These are phyloP conservation scores for Penicillium bialowiezense DNA, from an alignment of 495 filamentous ascomycete genomes.

Conservation along the genomic window DNA sequence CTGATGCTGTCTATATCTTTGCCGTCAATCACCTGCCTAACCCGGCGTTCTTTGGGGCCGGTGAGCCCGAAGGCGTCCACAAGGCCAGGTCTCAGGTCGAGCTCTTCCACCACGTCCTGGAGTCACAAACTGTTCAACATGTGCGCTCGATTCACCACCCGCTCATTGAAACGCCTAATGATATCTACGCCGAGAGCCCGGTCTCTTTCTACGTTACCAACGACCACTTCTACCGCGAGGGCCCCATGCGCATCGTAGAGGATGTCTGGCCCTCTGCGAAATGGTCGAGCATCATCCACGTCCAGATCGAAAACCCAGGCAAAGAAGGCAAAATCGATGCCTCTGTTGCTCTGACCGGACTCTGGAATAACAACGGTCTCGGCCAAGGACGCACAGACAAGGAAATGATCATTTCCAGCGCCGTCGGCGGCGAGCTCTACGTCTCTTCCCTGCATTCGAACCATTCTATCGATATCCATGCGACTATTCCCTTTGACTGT, in stretches of 20 bases:
- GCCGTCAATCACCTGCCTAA: slow-evolving; percentile 59
- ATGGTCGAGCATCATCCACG: slow-evolving; percentile 38
- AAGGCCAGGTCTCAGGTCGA: slow-evolving; percentile 54
- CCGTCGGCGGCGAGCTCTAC: slow-evolving; percentile 33
- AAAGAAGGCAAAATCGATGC: slow-evolving; percentile 28
- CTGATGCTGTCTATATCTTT: slow-evolving; percentile 55
- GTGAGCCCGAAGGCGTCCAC: slow-evolving; percentile 14
- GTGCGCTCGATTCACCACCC: slow-evolving; percentile 43
- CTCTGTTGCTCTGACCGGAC: slow-evolving; percentile 34
- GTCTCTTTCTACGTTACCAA: slow-evolving; percentile 58
- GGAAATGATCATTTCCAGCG: slow-evolving; percentile 49
- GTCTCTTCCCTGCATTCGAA: slow-evolving; percentile 22
- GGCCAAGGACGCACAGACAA: slow-evolving; percentile 45
- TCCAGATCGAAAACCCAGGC: slow-evolving; percentile 22
- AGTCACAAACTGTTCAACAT: slow-evolving; percentile 30
- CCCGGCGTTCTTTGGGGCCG: slow-evolving; percentile 25
- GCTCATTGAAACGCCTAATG: slow-evolving; percentile 58
- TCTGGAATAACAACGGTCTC: slow-evolving; percentile 57
- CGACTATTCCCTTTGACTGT: slow-evolving; percentile 39
- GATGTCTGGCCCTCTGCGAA: slow-evolving; percentile 35
- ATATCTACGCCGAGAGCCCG: slow-evolving; percentile 49
- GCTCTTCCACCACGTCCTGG: slow-evolving; percentile 53
- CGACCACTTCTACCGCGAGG: slow-evolving; percentile 54
- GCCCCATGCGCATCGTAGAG: slow-evolving; percentile 42
- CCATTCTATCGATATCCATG: slow-evolving; percentile 38